Evolutionary conservation across 441 rosid species (phyloP), one percentile per base, ranked within the genome.

Genomic region (Macaranga tanarius): DNA sequence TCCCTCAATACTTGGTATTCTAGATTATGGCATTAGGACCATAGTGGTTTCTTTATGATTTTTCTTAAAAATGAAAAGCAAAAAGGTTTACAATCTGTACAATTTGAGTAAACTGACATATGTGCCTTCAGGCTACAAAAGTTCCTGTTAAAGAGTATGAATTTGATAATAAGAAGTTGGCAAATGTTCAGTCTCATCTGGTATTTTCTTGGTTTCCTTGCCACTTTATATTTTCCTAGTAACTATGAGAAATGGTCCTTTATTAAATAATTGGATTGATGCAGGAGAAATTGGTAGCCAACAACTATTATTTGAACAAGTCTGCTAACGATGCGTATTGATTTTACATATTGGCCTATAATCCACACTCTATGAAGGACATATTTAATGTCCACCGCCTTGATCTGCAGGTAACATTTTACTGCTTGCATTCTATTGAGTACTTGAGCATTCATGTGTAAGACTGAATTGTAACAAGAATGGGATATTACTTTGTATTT

Each of bases 81-180:
- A 40, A 15, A 9, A 3, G 12, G 12, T 61, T 16, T 34, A 23
- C 63, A 23, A 56, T n/a, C n/a, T n/a, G 47, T 44, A 62, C 60
- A 42, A 26, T 5, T n/a, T n/a, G n/a, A 54, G 15, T 28, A 34
- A 3, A 28, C 25, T 55, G 10, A 6, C 10, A 51, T 42, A 10
- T 52, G 56, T 67, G 25, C 56, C 66, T 54, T 48, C 72, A 95
- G 99, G 92, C 89, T 40, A 97, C 98, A 25, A 93, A 95, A 84
- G 97, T 93, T 55, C 98, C 97, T 52, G 99, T 93, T 6, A 86
- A 89, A 69, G 98, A 90, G 87, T 95, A 90, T 42, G 99, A 92
- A 69, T 93, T 86, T 79, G 89, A 87, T 76, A 84, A 87, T 74
- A 93, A 84, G 84, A 96, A 89, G 87, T 81, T 96, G 70, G 84